A percentile compares a stretch with the other conserved stretches of the same genome.
These are phyloP conservation scores for Sanguinoderma infundibulare DNA, from an alignment of 1,284 basidiomycete genomes.

Conservation along the genomic window DNA sequence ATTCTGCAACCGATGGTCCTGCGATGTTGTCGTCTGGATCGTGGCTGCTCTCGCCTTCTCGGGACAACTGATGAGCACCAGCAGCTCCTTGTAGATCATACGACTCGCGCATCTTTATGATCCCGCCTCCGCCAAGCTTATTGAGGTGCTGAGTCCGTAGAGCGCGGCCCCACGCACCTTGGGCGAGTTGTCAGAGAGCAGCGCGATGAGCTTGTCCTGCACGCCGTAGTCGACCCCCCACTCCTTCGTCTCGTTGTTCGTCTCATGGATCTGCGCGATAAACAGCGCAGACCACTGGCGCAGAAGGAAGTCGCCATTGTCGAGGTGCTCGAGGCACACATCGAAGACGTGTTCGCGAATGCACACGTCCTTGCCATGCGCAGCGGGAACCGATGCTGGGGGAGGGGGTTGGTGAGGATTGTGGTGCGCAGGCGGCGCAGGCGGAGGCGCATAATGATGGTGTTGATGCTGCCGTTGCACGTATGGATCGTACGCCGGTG, in stretches of 20 bases:
- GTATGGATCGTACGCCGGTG: no score
- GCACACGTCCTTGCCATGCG: conserved; percentile 85
- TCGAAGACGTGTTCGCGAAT: conserved; percentile 89
- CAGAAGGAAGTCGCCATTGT: conserved; percentile 89
- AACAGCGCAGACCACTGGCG: conserved; percentile 95
- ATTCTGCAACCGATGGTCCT: conserved; percentile 74
- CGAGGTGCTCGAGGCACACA: conserved; percentile 85
- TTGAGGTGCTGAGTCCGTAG: conserved; percentile 86
- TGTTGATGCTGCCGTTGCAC: conserved; percentile 20
- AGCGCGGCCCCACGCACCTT: conserved; percentile 93
- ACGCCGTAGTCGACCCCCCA: conserved; percentile 83
- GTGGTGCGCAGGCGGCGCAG: conserved; percentile 19
- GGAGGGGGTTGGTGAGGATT: conserved; percentile 14
- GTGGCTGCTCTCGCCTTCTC: conserved; percentile 63
- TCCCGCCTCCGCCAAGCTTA: conserved; percentile 82
- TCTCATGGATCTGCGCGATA: conserved; percentile 96
- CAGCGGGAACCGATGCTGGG: conserved; percentile 15
- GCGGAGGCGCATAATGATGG: conserved; percentile 14
- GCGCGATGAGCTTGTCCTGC: conserved; percentile 85
- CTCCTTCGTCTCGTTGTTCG: conserved; percentile 89
- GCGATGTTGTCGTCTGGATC: conserved; percentile 69
- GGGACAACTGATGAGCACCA: conserved; percentile 90
- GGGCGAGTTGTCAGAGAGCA: conserved; percentile 88
- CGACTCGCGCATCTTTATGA: conserved; percentile 91
- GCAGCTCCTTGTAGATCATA: conserved; percentile 93